Evolutionary conservation across 1,139 yeast genomes (phyloP).

Genomic region (Nakaseomyces bracarensis): DNA sequence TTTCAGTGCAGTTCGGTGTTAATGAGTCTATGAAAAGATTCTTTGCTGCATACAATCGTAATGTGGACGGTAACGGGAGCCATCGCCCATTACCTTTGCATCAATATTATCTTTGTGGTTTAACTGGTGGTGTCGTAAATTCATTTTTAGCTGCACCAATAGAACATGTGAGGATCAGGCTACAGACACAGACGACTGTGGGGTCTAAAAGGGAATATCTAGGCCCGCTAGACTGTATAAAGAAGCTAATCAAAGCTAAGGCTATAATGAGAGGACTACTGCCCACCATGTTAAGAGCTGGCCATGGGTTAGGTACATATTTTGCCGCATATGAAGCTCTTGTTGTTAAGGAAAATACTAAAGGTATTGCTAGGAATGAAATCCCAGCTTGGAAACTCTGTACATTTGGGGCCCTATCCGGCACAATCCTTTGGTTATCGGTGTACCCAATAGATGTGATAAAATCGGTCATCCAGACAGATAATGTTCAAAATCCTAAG

Average conservation of each 20-base stretch:
- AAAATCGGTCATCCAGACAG: constrained; percentile 82
- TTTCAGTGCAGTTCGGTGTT: constrained; percentile 80
- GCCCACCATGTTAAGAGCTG: constrained; percentile 77
- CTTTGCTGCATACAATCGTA: constrained; percentile 13
- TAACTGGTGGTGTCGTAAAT: constrained; percentile 83
- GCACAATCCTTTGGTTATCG: constrained; percentile 75
- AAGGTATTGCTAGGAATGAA: constrained; percentile 45
- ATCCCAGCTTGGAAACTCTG: constrained; percentile 84
- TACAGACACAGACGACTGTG: constrained; percentile 66
- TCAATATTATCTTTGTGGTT: constrained; percentile 75
- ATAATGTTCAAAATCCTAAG: constrained; percentile 46
- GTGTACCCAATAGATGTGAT: constrained; percentile 80
- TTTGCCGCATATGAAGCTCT: constrained; percentile 84
- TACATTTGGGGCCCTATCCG: constrained; percentile 75
- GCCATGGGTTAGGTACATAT: constrained; percentile 81
- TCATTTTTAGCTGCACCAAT: constrained; percentile 85
- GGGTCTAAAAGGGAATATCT: constrained; percentile 39
- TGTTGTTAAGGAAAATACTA: constrained; percentile 49
- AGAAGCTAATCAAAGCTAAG: constrained; percentile 47
- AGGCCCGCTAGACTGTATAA: constrained; percentile 78
- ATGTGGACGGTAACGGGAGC: background rate
- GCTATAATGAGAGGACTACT: constrained; percentile 70
- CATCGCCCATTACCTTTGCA: constrained; percentile 36
- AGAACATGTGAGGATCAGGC: constrained; percentile 83
- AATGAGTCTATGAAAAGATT: constrained; percentile 87